phyloP scores from a whole-genome alignment of 192 early-diverging fungal genomes.

The Spizellomyces punctatus region DNA sequence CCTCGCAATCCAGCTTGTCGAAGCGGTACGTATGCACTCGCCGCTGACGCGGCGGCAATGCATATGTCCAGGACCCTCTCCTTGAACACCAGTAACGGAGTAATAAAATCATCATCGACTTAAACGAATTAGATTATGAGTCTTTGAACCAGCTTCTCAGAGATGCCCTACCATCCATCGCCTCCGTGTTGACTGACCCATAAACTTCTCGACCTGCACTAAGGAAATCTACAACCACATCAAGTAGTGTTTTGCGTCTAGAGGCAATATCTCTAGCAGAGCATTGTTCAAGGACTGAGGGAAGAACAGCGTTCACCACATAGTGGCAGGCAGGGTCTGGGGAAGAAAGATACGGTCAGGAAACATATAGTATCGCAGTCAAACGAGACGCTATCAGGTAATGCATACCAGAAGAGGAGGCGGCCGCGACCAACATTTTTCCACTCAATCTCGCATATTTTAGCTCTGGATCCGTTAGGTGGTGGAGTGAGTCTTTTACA shows the following conservation, averaged over 20 bases:
- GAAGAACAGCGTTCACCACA: slow-evolving; percentile 63
- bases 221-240: slow-evolving; percentile 67
- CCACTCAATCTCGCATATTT: slow-evolving; percentile 41
- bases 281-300: slow-evolving; percentile 65
- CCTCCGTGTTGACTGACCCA: slow-evolving; percentile 32
- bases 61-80: slow-evolving; percentile 77
- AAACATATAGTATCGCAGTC: background rate
- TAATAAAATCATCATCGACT: slow-evolving; percentile 57
- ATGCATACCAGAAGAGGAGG: slow-evolving; percentile 32
- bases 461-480: slow-evolving; percentile 43
- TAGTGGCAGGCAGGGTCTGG: slow-evolving; percentile 64
- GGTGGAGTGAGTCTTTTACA: slow-evolving; percentile 37
- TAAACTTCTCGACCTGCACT: slow-evolving; percentile 65
- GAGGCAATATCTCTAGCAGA: slow-evolving; percentile 58
- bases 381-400: background rate
- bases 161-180: no score
- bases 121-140: no score
- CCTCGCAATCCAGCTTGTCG: slow-evolving; percentile 74
- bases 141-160: no score
- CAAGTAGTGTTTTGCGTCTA: slow-evolving; percentile 56
- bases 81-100: slow-evolving; percentile 73
- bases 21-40: slow-evolving; percentile 76
- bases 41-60: slow-evolving; percentile 61
- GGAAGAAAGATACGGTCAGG: no score
- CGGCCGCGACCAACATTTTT: slow-evolving; percentile 37